Evolutionary conservation across 306 rosid genomes (phyloP).

Genomic region (Mucuna pruriens): DNA sequence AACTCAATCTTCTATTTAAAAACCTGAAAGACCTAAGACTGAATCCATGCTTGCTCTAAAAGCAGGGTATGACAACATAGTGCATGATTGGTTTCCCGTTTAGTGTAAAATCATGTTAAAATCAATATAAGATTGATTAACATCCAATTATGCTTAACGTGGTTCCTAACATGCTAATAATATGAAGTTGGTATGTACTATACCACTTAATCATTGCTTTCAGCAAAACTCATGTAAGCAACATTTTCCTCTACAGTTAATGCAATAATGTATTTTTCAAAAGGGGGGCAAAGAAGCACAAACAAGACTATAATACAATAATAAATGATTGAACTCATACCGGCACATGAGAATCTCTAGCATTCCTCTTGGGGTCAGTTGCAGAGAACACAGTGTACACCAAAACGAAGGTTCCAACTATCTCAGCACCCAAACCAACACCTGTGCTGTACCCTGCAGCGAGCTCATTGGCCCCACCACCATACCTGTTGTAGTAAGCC

Average conservation of each 20-base stretch:
- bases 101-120: too few relatives aligned
- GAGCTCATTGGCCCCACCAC: conserved; percentile 76
- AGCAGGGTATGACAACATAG: background rate
- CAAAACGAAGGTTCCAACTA: conserved; percentile 70
- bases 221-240: background rate
- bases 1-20: background rate
- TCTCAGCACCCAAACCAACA: conserved; percentile 69
- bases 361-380: conserved; percentile 78
- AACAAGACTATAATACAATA: background rate
- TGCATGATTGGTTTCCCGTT: too few relatives aligned
- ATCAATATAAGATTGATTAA: too few relatives aligned
- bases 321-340: conserved; percentile 34
- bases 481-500: conserved; percentile 45
- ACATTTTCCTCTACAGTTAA: background rate
- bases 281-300: background rate
- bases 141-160: too few relatives aligned
- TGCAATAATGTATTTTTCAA: too few relatives aligned
- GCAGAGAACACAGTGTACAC: conserved; percentile 84
- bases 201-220: background rate
- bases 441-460: conserved; percentile 52
- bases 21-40: background rate
- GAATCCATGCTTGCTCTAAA: background rate
- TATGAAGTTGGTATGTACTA: background rate
- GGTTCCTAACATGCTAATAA: too few relatives aligned
- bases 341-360: conserved; percentile 83